A percentile compares a stretch with the other conserved stretches of the same genome.
Conservation (phyloP, 495 filamentous ascomycete species). For the Aspergillus sclerotioniger region DNA sequence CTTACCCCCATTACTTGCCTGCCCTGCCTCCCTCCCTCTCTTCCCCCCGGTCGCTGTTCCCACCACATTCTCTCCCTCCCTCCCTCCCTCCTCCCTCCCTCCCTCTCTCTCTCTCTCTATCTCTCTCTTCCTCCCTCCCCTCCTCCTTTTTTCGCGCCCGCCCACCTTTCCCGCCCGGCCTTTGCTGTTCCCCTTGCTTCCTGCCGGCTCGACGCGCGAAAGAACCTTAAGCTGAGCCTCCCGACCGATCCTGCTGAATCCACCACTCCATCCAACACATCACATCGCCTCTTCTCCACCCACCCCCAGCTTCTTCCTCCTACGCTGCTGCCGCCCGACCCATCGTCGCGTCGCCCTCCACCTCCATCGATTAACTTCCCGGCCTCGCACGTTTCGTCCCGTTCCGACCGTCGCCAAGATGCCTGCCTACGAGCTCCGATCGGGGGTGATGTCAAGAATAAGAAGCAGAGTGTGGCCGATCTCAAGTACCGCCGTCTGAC, state of each 20-base stretch:
- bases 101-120: constrained; percentile 6
- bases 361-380: not conserved
- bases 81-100: not conserved
- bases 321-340: not conserved
- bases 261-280: constrained; percentile 4
- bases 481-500: constrained; percentile 93
- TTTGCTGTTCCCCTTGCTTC: not conserved
- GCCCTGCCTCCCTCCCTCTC: not conserved
- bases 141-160: not conserved
- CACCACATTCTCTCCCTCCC: not conserved
- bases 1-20: constrained; percentile 1
- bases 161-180: no score
- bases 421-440: constrained; percentile 55
- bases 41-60: constrained; percentile 1
- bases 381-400: not conserved
- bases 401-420: constrained; percentile 31
- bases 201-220: constrained; percentile 13
- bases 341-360: constrained; percentile 4
- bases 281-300: not conserved
- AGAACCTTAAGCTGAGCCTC: not conserved
- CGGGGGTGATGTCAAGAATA: constrained; percentile 78
- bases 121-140: constrained; percentile 9
- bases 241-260: not conserved
- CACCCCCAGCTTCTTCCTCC: no score
- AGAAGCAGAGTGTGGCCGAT: constrained; percentile 99